These are phyloP conservation scores for Allomyces macrogynus DNA, from an alignment of 192 early-diverging fungal genomes.

Conservation along the genomic window DNA sequence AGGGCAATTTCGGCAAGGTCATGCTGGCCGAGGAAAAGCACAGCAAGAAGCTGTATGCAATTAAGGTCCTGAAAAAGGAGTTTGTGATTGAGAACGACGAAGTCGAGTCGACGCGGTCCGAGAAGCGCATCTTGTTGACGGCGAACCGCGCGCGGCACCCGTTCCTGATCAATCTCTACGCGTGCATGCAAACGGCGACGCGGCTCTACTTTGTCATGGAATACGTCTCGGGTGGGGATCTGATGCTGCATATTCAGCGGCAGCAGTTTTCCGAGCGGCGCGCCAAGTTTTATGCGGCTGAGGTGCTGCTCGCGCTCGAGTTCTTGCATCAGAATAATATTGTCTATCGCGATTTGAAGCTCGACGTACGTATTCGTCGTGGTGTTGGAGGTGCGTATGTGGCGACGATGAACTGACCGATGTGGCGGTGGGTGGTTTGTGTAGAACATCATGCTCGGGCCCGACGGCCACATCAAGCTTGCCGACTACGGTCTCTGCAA, in stretches of 20 bases:
- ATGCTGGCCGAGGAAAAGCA: constrained; percentile 89
- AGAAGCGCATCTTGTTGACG: constrained; percentile 81
- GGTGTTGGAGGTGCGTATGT: neutral
- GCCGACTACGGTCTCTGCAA: constrained; percentile 98
- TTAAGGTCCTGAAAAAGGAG: constrained; percentile 96
- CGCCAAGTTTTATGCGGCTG: constrained; percentile 91
- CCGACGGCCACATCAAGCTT: constrained; percentile 91
- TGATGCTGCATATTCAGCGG: constrained; percentile 97
- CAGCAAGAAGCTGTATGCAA: constrained; percentile 66
- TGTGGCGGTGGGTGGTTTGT: constrained; percentile 12
- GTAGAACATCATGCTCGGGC: constrained; percentile 80
- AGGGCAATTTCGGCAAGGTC: constrained; percentile 99
- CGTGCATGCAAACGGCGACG: constrained; percentile 87
- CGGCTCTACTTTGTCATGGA: constrained; percentile 98
- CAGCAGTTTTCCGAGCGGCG: constrained; percentile 72
- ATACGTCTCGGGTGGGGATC: constrained; percentile 87
- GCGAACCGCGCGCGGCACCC: constrained; percentile 82
- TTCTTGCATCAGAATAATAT: constrained; percentile 92
- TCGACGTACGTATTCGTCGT: neutral
- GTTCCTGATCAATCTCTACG: constrained; percentile 89
- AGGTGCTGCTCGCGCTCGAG: constrained; percentile 80
- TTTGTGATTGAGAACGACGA: constrained; percentile 98
- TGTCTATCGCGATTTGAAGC: constrained; percentile 43
- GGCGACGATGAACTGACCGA: neutral
- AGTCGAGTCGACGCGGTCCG: constrained; percentile 77